Evolutionary conservation across 495 filamentous ascomycete species (phyloP).

Genomic region (Penicillium salamii): DNA sequence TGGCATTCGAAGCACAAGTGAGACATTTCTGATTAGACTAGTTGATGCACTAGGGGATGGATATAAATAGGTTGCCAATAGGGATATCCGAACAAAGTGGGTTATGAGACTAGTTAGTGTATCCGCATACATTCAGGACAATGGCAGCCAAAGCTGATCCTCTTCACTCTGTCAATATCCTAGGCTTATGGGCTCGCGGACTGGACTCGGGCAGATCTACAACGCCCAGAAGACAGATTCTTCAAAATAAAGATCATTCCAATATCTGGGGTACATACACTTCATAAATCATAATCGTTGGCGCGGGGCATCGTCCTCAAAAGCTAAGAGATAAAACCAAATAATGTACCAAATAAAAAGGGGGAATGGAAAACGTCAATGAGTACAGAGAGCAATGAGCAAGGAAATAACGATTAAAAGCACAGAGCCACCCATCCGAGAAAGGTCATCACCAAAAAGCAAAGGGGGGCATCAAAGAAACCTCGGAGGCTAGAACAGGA

Average conservation of each 20-base stretch:
- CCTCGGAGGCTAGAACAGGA: constrained; percentile 21
- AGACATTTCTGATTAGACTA: no score
- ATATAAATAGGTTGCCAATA: no score
- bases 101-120: no score
- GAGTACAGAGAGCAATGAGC: not conserved
- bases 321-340: not conserved
- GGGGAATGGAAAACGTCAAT: not conserved
- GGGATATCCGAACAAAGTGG: no score
- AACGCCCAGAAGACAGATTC: not conserved
- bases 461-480: not conserved
- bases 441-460: not conserved
- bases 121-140: no score
- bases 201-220: no score
- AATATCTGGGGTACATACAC: constrained; percentile 10
- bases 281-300: constrained; percentile 20
- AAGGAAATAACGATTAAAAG: not conserved
- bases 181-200: no score
- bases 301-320: constrained; percentile 9
- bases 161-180: no score
- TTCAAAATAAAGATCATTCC: constrained; percentile 6
- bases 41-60: no score
- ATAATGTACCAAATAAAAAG: constrained; percentile 2
- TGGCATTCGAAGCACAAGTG: no score
- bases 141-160: no score
- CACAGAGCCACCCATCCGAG: no score